These are phyloP conservation scores for Penicillium janthinellum DNA, from an alignment of 2,329 filamentous ascomycete species.

Conservation along the genomic window DNA sequence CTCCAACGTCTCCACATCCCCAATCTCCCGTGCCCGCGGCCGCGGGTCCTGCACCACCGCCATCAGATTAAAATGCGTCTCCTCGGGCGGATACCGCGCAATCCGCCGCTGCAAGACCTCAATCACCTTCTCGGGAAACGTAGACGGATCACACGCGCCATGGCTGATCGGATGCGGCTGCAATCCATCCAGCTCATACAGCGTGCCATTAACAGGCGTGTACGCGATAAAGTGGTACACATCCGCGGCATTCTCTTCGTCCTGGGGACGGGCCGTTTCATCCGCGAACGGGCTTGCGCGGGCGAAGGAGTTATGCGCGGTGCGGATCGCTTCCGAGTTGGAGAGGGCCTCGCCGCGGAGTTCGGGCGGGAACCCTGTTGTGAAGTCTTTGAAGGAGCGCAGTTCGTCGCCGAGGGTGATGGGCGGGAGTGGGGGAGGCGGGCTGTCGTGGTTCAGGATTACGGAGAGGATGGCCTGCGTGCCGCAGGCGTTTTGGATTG, in stretches of 20 bases:
- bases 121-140: constrained; percentile 80
- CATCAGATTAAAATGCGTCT: constrained; percentile 95
- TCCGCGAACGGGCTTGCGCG: constrained; percentile 87
- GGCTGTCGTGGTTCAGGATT: constrained; percentile 74
- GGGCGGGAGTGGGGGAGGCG: constrained; percentile 26
- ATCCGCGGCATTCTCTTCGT: constrained; percentile 70
- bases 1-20: constrained; percentile 75
- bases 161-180: constrained; percentile 92
- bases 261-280: constrained; percentile 74
- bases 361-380: constrained; percentile 77
- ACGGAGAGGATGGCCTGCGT: constrained; percentile 94
- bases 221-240: constrained; percentile 99
- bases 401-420: constrained; percentile 74
- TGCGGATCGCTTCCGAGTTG: constrained; percentile 70
- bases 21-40: constrained; percentile 74
- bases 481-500: constrained; percentile 97
- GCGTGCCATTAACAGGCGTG: constrained; percentile 71
- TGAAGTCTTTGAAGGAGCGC: constrained; percentile 82
- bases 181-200: constrained; percentile 95
- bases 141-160: constrained; percentile 67
- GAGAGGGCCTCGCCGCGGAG: constrained; percentile 70
- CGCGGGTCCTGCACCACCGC: constrained; percentile 87
- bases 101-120: constrained; percentile 85
- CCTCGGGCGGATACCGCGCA: constrained; percentile 76
- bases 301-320: constrained; percentile 88